Conservation (phyloP, 257 asterid genomes). For the Striga asiatica region DNA sequence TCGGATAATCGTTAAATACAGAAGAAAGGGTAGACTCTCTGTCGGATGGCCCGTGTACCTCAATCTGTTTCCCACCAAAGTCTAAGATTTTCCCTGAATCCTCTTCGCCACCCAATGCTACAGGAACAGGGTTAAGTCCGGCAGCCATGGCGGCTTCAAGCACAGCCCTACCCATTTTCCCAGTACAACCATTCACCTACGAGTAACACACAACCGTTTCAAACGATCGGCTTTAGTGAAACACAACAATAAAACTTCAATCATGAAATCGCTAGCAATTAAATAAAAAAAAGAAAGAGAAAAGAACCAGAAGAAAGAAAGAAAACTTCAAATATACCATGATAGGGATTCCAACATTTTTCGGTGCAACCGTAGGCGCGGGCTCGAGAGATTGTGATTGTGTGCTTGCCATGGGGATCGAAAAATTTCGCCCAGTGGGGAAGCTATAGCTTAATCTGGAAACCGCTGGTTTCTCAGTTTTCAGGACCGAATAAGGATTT, state of each 20-base stretch:
- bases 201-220: conserved; percentile 13
- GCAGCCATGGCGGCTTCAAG: conserved; percentile 88
- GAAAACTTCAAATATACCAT: conserved; percentile 30
- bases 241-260: neutral
- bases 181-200: conserved; percentile 86
- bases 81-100: conserved; percentile 61
- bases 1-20: conserved; percentile 44
- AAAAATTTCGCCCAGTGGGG: conserved; percentile 13
- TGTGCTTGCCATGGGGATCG: conserved; percentile 22
- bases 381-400: conserved; percentile 18
- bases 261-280: conserved; percentile 3
- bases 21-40: conserved; percentile 47
- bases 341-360: conserved; percentile 26
- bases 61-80: conserved; percentile 57
- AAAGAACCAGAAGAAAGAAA: neutral
- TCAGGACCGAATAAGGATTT: conserved; percentile 14
- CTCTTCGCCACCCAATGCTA: conserved; percentile 63
- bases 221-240: neutral
- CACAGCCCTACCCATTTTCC: conserved; percentile 90
- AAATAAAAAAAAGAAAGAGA: neutral
- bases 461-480: neutral
- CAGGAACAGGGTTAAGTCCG: conserved; percentile 67
- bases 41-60: conserved; percentile 53
- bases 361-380: conserved; percentile 7
- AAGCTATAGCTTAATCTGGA: conserved; percentile 7